These are phyloP conservation scores for Carex arenaria DNA, from an alignment of 202 grass and related monocot species.

Conservation along the genomic window DNA sequence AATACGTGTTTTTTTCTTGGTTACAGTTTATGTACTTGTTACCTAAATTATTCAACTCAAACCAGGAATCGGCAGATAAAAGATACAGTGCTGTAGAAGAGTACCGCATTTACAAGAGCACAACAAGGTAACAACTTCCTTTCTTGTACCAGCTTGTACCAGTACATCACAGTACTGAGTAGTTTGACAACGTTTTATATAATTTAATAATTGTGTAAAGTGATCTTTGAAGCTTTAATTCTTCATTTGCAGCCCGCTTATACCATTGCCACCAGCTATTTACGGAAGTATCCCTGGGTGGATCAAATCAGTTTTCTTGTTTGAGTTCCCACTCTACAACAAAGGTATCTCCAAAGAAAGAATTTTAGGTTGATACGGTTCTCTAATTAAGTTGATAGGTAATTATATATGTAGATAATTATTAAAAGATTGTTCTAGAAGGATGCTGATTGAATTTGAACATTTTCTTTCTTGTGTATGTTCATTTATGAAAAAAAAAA, in stretches of 20 bases:
- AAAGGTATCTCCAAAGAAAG: constrained; percentile 27
- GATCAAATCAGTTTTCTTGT: constrained; percentile 81
- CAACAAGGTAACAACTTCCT: constrained; percentile 51
- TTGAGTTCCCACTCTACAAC: constrained; percentile 89
- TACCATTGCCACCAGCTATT: constrained; percentile 67
- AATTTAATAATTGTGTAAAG: background rate
- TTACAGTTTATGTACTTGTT: background rate
- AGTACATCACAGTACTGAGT: constrained; percentile 11
- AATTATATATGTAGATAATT: background rate
- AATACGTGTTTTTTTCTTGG: background rate
- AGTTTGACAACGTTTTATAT: constrained; percentile 4
- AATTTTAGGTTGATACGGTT: constrained; percentile 1
- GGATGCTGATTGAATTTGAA: background rate
- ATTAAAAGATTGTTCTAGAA: background rate
- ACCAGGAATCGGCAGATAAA: constrained; percentile 78
- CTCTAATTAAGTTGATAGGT: background rate
- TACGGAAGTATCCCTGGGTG: constrained; percentile 72
- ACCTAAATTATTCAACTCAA: constrained; percentile 2
- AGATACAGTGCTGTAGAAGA: constrained; percentile 49
- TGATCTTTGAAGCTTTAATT: background rate
- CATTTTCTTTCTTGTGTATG: background rate
- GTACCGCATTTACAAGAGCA: constrained; percentile 74
- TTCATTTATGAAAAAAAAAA: background rate
- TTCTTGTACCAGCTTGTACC: background rate
- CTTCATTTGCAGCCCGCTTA: constrained; percentile 61